phyloP scores from a whole-genome alignment of 495 filamentous ascomycete genomes.

The Aspergillus egyptiacus region DNA sequence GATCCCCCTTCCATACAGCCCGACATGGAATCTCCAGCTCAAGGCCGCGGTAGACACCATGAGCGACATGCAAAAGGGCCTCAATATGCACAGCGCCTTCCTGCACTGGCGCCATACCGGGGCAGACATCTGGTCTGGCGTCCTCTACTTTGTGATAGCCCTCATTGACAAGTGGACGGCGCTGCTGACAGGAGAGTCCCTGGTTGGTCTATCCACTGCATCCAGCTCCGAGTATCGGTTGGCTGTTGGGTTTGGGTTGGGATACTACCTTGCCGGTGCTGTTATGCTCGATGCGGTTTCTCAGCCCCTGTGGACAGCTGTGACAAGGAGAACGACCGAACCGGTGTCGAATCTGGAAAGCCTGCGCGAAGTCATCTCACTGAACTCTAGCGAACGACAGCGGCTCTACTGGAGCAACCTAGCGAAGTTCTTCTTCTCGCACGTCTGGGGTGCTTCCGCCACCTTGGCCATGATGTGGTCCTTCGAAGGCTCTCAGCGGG shows the following conservation, averaged over 20 bases:
- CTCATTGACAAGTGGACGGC: slow-evolving; percentile 17
- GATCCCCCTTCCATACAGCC: slow-evolving; percentile 14
- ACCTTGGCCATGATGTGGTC: slow-evolving; percentile 16
- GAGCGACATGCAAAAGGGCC: slow-evolving; percentile 17
- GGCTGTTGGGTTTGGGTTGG: slow-evolving; percentile 13
- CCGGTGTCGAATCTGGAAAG: slow-evolving; percentile 6
- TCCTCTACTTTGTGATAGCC: slow-evolving; percentile 16
- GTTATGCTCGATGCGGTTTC: slow-evolving; percentile 15
- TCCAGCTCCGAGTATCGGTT: slow-evolving; percentile 13
- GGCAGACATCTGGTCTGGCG: slow-evolving; percentile 16
- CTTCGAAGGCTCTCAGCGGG: slow-evolving; percentile 3
- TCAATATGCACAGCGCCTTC: slow-evolving; percentile 14
- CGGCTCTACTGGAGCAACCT: slow-evolving; percentile 11
- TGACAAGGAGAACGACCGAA: slow-evolving; percentile 2
- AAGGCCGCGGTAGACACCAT: slow-evolving; percentile 16
- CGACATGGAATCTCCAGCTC: slow-evolving; percentile 17
- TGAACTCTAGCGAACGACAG: background rate
- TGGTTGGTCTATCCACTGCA: slow-evolving; percentile 14
- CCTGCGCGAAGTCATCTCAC: slow-evolving; percentile 1
- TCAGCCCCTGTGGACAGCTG: slow-evolving; percentile 14
- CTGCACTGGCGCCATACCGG: slow-evolving; percentile 18
- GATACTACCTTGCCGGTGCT: slow-evolving; percentile 15
- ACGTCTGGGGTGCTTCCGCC: slow-evolving; percentile 13
- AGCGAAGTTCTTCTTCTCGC: slow-evolving; percentile 16
- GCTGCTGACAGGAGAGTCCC: slow-evolving; percentile 10